Percentiles rank a stretch among this genome's conserved stretches.
phyloP scores from a whole-genome alignment of 352 stramenopile species.

The Globisporangium parvum region DNA sequence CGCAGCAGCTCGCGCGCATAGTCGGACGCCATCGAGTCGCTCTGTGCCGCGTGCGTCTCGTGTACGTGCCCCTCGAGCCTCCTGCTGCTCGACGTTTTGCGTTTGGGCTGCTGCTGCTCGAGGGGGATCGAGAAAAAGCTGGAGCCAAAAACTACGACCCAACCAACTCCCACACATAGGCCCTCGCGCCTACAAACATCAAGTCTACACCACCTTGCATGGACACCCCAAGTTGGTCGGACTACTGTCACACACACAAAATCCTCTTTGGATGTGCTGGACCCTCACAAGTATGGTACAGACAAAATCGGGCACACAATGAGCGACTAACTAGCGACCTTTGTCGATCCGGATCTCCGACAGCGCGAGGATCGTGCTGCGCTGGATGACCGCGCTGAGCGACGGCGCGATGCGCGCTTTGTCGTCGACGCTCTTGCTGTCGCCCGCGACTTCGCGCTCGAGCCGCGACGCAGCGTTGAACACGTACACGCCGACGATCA shows the following conservation, averaged over 20 bases:
- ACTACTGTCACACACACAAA: not conserved
- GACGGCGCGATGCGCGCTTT: conserved; percentile 27
- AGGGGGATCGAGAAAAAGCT: not conserved
- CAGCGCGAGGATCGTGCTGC: conserved; percentile 44
- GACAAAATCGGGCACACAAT: not conserved
- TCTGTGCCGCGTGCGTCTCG: not conserved
- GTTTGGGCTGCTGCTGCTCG: too few relatives aligned
- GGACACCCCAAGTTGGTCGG: not conserved
- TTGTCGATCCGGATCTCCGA: conserved; percentile 58
- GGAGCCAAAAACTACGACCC: not conserved
- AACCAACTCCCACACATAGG: not conserved
- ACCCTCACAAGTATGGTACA: not conserved
- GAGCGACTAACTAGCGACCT: not conserved
- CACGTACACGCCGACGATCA: conserved; percentile 85
- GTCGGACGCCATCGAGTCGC: conserved; percentile 35
- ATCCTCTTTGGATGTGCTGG: not conserved
- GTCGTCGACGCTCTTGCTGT: conserved; percentile 10
- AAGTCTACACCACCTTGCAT: not conserved
- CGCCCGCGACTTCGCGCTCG: conserved; percentile 27
- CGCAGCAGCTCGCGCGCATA: conserved; percentile 79
- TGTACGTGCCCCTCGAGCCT: not conserved
- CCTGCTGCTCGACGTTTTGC: not conserved
- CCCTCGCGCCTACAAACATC: not conserved
- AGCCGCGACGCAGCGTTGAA: conserved; percentile 77
- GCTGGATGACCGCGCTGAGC: conserved; percentile 21